A percentile compares a stretch with the other conserved stretches of the same genome.
These are phyloP conservation scores for Colletotrichum tanaceti DNA, from an alignment of 2,329 filamentous ascomycete genomes.

Conservation along the genomic window DNA sequence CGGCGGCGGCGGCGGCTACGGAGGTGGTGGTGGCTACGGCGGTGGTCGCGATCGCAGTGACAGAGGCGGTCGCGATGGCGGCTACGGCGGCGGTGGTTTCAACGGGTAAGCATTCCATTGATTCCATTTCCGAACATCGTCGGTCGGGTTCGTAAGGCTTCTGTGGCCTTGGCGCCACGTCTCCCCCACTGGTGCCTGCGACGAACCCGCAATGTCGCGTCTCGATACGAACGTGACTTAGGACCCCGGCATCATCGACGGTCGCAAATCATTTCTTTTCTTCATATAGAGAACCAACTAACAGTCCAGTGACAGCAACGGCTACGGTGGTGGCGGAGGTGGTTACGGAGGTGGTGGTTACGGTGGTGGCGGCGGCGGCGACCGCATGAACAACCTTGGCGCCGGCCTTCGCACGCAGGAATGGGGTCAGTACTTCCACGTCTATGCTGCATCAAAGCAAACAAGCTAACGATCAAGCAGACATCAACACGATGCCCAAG, in stretches of 20 bases:
- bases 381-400: slow-evolving; percentile 94
- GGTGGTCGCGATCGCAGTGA: slow-evolving; percentile 25
- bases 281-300: slow-evolving; percentile 46
- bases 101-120: slow-evolving; percentile 53
- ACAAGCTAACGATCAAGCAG: slow-evolving; percentile 58
- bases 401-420: slow-evolving; percentile 86
- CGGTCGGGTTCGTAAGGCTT: slow-evolving; percentile 43
- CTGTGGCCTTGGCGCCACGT: slow-evolving; percentile 18
- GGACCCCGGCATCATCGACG: neutral
- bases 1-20: slow-evolving; percentile 47
- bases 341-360: slow-evolving; percentile 62
- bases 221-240: neutral
- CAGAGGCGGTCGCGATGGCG: slow-evolving; percentile 46
- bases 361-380: slow-evolving; percentile 72
- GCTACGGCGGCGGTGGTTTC: slow-evolving; percentile 53
- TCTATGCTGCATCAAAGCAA: slow-evolving; percentile 14
- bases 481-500: slow-evolving; percentile 83
- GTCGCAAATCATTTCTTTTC: slow-evolving; percentile 27
- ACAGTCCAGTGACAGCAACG: slow-evolving; percentile 61
- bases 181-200: neutral
- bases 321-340: slow-evolving; percentile 58
- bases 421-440: slow-evolving; percentile 77
- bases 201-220: slow-evolving; percentile 3
- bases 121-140: slow-evolving; percentile 42
- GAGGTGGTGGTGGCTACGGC: slow-evolving; percentile 45